Evolutionary conservation across 2,329 filamentous ascomycete species (phyloP).

Genomic region (Coccinonectria pachysandricola): DNA sequence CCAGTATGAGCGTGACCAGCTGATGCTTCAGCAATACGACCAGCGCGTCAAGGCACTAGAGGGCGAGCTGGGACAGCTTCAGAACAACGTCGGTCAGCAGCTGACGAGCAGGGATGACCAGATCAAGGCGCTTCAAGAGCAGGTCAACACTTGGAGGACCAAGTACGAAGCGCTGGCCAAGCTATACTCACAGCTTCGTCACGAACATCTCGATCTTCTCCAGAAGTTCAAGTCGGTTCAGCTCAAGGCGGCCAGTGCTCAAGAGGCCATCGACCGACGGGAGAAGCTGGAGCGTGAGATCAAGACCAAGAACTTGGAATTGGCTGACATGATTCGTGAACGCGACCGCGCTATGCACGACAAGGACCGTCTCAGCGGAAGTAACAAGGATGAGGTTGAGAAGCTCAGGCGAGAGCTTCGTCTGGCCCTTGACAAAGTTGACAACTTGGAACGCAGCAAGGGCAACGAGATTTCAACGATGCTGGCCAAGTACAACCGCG

Average conservation of each 20-base stretch:
- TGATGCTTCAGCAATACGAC: slow-evolving; percentile 96
- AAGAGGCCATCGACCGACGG: slow-evolving; percentile 88
- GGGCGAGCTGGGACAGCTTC: slow-evolving; percentile 72
- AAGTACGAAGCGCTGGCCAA: slow-evolving; percentile 97
- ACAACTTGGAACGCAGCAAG: slow-evolving; percentile 87
- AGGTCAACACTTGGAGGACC: slow-evolving; percentile 93
- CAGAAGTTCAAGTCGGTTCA: slow-evolving; percentile 96
- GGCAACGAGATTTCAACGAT: slow-evolving; percentile 90
- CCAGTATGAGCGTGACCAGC: slow-evolving; percentile 93
- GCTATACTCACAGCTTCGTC: slow-evolving; percentile 88
- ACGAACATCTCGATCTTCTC: slow-evolving; percentile 88
- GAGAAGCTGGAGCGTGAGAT: slow-evolving; percentile 96
- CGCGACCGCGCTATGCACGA: slow-evolving; percentile 89
- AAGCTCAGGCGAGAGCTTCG: slow-evolving; percentile 90
- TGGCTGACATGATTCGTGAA: slow-evolving; percentile 97
- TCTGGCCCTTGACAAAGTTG: slow-evolving; percentile 81
- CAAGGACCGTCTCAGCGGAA: slow-evolving; percentile 75
- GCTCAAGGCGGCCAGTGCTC: slow-evolving; percentile 90
- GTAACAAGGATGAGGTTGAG: slow-evolving; percentile 86
- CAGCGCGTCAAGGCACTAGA: slow-evolving; percentile 88
- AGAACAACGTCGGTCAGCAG: slow-evolving; percentile 76
- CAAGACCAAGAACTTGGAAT: slow-evolving; percentile 98
- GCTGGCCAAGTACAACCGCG: slow-evolving; percentile 91
- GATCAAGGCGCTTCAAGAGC: slow-evolving; percentile 84
- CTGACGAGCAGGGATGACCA: slow-evolving; percentile 87